phyloP scores from a whole-genome alignment of 441 rosid genomes.

The Erodium trifolium region DNA sequence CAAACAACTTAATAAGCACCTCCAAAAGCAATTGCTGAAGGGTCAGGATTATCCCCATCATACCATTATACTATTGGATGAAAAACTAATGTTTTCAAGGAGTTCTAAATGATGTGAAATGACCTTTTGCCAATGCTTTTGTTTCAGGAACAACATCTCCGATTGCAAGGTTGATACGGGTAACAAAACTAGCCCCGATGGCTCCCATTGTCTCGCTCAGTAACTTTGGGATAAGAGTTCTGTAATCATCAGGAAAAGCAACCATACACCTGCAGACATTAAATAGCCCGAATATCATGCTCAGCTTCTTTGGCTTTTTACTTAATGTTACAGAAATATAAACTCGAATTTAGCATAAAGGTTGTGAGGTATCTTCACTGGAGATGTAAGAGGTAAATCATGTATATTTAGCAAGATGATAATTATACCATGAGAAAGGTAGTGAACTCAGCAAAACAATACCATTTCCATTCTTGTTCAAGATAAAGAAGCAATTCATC shows the following conservation, averaged over 20 bases:
- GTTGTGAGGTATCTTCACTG: not conserved
- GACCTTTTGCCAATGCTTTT: conserved; percentile 84
- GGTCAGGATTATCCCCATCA: conserved; percentile 1
- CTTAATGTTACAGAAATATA: not conserved
- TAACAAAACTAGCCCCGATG: conserved; percentile 63
- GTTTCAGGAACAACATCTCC: conserved; percentile 95
- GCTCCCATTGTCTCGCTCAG: conserved; percentile 78
- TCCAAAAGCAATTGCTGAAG: not conserved
- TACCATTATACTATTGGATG: conserved; percentile 8
- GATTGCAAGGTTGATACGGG: conserved; percentile 74
- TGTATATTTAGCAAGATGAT: not conserved
- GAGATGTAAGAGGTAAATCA: not conserved
- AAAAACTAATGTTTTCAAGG: conserved; percentile 10
- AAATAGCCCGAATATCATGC: no score
- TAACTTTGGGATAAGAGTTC: conserved; percentile 69
- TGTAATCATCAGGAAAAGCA: conserved; percentile 92
- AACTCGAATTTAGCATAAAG: not conserved
- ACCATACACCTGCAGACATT: conserved; percentile 62
- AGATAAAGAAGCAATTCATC: conserved; percentile 91
- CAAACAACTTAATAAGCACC: not conserved
- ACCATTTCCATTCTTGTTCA: conserved; percentile 99
- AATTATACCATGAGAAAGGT: not conserved
- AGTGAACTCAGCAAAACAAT: conserved; percentile 11
- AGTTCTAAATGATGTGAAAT: conserved; percentile 18
- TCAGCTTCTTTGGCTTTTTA: not conserved